Base-by-base conservation (phyloP, 1,284 basidiomycete species). In the Pterulicium gracile region DNA sequence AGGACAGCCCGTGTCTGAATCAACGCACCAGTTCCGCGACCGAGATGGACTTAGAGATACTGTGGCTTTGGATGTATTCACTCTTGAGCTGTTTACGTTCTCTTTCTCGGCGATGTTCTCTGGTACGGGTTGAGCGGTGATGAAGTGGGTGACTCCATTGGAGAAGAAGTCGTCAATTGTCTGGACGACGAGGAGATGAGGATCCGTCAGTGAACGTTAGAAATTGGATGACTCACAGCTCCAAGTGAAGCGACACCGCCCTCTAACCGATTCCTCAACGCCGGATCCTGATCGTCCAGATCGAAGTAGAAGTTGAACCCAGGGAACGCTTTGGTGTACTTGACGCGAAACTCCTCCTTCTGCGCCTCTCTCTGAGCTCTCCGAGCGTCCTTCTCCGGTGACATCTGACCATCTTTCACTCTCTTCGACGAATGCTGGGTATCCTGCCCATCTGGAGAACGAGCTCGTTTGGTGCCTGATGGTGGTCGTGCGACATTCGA, bases 231-330 rank as follows among this genome's bases (percentile, higher is more conserved):
- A 77, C 90, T 60, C 63, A 97, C 93, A 48, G 79, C 87, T 55
- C 86, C 87, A 53, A 95, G 75, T 35, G 75, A 70, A 27, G 64
- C 55, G 24, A 94, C 77, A 51, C 75, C 70, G 20, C 65, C 58
- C 47, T 70, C 72, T 41, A 89, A 62, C 2, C 62, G 62, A 43
- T 72, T 68, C 49, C 66, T 64, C 41, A 72, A 64, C 17, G 67
- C 72, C 18, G 69, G 61, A 42, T 73, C 74, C 46, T 73, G 65
- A 53, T 75, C 74, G 51, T 86, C 74, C 32, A 73, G 62, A 57
- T 93, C 89, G 60, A 97, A 86, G 63, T 93, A 87, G 66, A 97
- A 95, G 15, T 72, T 77, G 68, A 85, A 91, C 20, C 63, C 69
- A 1, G 90, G 89, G 63, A 97, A 95, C 14, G 84, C 87, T 48